Evolutionary conservation across 352 stramenopile species (phyloP).

Genomic region (Globisporangium cederbergense): DNA sequence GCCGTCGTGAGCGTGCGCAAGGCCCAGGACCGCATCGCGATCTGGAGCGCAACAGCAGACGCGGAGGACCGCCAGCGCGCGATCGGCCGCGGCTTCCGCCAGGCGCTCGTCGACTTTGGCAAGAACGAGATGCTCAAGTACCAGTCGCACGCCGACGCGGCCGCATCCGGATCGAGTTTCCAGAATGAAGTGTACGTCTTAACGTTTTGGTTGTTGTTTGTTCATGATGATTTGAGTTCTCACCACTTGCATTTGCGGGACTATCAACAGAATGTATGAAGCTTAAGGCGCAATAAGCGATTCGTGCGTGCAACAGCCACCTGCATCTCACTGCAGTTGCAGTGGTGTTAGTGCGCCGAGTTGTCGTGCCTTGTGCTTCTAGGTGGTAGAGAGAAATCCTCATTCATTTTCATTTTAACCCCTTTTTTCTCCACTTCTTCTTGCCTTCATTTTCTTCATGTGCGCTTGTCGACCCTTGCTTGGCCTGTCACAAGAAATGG

Average conservation of each 20-base stretch:
- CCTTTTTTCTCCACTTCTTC: not conserved
- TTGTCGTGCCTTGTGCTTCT: conserved; percentile 4
- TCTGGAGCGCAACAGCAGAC: conserved; percentile 90
- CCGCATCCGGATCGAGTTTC: conserved; percentile 86
- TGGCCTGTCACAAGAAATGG: too few relatives aligned
- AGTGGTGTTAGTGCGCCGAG: not conserved
- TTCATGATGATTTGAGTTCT: not conserved
- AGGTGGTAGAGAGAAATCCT: conserved; percentile 22
- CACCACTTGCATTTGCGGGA: conserved; percentile 4
- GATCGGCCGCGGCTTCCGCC: conserved; percentile 79
- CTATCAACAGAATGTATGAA: conserved; percentile 74
- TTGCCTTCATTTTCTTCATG: not conserved
- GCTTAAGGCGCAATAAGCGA: conserved; percentile 35
- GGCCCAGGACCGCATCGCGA: conserved; percentile 92
- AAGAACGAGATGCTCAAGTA: conserved; percentile 90
- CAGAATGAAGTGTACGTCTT: conserved; percentile 86
- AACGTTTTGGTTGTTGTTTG: not conserved
- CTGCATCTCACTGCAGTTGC: not conserved
- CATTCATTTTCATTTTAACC: conserved; percentile 15
- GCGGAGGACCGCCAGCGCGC: conserved; percentile 72
- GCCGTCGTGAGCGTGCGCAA: conserved; percentile 95
- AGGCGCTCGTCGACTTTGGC: conserved; percentile 74
- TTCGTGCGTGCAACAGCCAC: not conserved
- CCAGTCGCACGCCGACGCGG: conserved; percentile 84
- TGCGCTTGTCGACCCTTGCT: too few relatives aligned